These are phyloP conservation scores for Xerocomellus intermedius DNA, from an alignment of 768 basidiomycete species.

Conservation along the genomic window DNA sequence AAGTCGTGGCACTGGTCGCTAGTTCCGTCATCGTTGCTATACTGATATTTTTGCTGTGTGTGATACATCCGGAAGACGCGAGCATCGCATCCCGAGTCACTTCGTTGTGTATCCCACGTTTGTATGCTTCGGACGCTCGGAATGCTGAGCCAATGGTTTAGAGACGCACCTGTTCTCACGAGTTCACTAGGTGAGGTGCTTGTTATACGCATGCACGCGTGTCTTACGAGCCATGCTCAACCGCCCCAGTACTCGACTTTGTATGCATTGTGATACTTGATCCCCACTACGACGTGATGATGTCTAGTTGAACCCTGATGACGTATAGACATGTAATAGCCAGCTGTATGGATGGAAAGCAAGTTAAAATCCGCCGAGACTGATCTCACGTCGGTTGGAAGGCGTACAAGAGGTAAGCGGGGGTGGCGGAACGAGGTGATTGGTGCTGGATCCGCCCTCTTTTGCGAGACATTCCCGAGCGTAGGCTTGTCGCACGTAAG, in stretches of 20 bases:
- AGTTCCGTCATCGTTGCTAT: conserved; percentile 5
- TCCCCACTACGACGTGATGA: neutral
- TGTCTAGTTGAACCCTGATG: neutral
- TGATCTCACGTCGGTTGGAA: conserved; percentile 47
- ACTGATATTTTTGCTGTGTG: conserved; percentile 8
- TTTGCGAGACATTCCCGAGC: conserved; percentile 49
- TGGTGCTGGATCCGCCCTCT: conserved; percentile 23
- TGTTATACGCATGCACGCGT: no score
- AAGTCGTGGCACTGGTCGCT: conserved; percentile 6
- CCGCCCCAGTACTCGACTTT: neutral
- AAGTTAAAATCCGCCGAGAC: conserved; percentile 35
- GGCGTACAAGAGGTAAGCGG: conserved; percentile 37
- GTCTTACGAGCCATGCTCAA: neutral
- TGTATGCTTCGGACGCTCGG: conserved; percentile 1
- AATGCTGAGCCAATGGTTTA: conserved; percentile 16
- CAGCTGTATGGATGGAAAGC: no score
- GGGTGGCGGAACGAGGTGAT: conserved; percentile 35
- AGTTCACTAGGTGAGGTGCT: no score
- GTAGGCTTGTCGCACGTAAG: conserved; percentile 81
- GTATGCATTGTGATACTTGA: neutral
- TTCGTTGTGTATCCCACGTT: conserved; percentile 3
- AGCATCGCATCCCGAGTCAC: neutral
- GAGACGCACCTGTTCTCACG: no score
- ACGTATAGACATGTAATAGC: no score
- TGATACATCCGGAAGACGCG: conserved; percentile 15